These are phyloP conservation scores for Coemansia brasiliensis DNA, from an alignment of 192 early-diverging fungal genomes.

Conservation along the genomic window DNA sequence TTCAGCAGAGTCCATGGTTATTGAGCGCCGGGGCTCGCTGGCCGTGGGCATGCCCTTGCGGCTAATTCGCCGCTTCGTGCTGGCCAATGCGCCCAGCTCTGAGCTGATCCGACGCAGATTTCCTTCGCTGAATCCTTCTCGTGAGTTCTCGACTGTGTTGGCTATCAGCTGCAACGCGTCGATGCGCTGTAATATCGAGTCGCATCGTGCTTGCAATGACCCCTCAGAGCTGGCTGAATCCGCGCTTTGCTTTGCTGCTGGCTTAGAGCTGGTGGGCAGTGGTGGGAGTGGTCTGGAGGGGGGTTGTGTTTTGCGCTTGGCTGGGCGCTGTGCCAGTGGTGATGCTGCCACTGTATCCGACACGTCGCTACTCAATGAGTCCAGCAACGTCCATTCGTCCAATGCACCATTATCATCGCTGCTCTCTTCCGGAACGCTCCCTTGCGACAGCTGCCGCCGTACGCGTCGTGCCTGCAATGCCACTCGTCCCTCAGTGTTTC, in stretches of 20 bases:
- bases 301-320: not conserved
- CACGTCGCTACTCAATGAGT: not conserved
- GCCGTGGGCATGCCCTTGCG: not conserved
- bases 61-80: slow-evolving; percentile 1
- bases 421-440: not conserved
- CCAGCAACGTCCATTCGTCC: slow-evolving; percentile 50
- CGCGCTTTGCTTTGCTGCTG: slow-evolving; percentile 1
- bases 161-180: slow-evolving; percentile 45
- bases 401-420: slow-evolving; percentile 4
- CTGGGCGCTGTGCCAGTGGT: not conserved
- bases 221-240: not conserved
- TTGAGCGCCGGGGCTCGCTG: slow-evolving; percentile 2
- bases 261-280: slow-evolving; percentile 3
- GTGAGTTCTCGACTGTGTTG: slow-evolving; percentile 52
- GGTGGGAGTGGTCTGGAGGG: not conserved
- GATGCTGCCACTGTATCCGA: not conserved
- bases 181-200: slow-evolving; percentile 32
- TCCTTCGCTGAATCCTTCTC: slow-evolving; percentile 33
- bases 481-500: slow-evolving; percentile 14
- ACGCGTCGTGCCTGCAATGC: slow-evolving; percentile 19
- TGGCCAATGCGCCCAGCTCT: slow-evolving; percentile 34
- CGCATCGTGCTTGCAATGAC: slow-evolving; percentile 21
- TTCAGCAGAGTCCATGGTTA: slow-evolving; percentile 29
- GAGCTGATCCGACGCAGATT: slow-evolving; percentile 48
- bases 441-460: slow-evolving; percentile 3